Percentiles rank a stretch among this genome's conserved stretches.
Conservation (phyloP, 495 filamentous ascomycete species). For the Trichoderma erinaceum region DNA sequence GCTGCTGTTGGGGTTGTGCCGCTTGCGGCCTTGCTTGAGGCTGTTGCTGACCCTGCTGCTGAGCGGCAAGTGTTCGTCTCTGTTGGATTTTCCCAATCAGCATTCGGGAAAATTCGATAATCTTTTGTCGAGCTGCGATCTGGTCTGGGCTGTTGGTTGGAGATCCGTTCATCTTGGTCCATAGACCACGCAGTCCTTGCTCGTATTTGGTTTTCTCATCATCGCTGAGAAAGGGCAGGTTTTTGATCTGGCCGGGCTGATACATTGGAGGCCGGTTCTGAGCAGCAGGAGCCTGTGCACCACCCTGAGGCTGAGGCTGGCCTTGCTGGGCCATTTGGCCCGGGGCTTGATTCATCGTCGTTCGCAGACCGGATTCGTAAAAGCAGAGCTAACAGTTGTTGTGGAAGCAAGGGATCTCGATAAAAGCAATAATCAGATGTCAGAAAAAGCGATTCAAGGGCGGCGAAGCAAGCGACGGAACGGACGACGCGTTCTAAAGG, state of each 20-base stretch:
- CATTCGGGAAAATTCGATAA: constrained; percentile 58
- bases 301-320: constrained; percentile 15
- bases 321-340: constrained; percentile 14
- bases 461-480: neutral
- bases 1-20: constrained; percentile 16
- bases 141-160: constrained; percentile 51
- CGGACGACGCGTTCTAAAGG: constrained; percentile 1
- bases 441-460: neutral
- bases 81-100: constrained; percentile 52
- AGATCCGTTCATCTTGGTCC: constrained; percentile 54
- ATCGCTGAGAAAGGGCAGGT: constrained; percentile 39
- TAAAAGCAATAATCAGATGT: too few relatives aligned
- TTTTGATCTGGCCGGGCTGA: constrained; percentile 44
- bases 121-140: constrained; percentile 54
- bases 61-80: constrained; percentile 17
- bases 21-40: too few relatives aligned
- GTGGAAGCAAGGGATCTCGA: too few relatives aligned
- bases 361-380: neutral
- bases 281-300: constrained; percentile 7
- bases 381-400: neutral
- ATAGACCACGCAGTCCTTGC: constrained; percentile 53
- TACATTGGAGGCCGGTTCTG: constrained; percentile 24
- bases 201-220: constrained; percentile 64
- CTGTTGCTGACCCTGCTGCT: constrained; percentile 20
- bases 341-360: constrained; percentile 8